Conservation (phyloP, 768 basidiomycete species). For the Lactarius vividus region DNA sequence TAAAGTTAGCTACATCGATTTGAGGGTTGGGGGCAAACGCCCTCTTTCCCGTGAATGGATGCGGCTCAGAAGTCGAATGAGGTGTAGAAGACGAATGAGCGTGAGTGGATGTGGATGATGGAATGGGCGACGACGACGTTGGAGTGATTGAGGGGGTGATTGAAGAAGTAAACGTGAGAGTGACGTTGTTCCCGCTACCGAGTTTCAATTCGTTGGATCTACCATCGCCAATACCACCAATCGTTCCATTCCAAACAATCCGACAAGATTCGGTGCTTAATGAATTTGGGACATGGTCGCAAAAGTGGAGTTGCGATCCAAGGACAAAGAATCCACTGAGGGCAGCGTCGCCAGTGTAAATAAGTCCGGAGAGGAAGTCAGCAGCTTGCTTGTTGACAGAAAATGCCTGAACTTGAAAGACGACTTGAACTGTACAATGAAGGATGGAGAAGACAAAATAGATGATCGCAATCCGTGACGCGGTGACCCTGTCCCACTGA, state of each 20-base stretch:
- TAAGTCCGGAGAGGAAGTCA: slow-evolving; percentile 48
- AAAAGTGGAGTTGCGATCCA: slow-evolving; percentile 52
- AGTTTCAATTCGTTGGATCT: not conserved
- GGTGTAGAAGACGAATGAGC: slow-evolving; percentile 4
- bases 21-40: not conserved
- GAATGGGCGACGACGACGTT: slow-evolving; percentile 7
- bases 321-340: slow-evolving; percentile 54
- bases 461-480: slow-evolving; percentile 59
- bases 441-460: slow-evolving; percentile 67
- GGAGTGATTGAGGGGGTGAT: not conserved
- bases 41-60: not conserved
- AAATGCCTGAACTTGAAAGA: slow-evolving; percentile 66
- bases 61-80: slow-evolving; percentile 10
- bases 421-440: slow-evolving; percentile 66
- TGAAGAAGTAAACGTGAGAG: slow-evolving; percentile 10
- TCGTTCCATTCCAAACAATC: slow-evolving; percentile 53
- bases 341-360: slow-evolving; percentile 47
- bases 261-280: slow-evolving; percentile 42
- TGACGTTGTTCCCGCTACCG: slow-evolving; percentile 29
- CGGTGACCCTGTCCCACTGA: slow-evolving; percentile 70
- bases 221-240: slow-evolving; percentile 9
- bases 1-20: not conserved
- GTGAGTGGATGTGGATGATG: not conserved
- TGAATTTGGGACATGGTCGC: slow-evolving; percentile 47
- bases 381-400: slow-evolving; percentile 60